These are phyloP conservation scores for Corchorus capsularis DNA, from an alignment of 345 rosid species.

Conservation along the genomic window DNA sequence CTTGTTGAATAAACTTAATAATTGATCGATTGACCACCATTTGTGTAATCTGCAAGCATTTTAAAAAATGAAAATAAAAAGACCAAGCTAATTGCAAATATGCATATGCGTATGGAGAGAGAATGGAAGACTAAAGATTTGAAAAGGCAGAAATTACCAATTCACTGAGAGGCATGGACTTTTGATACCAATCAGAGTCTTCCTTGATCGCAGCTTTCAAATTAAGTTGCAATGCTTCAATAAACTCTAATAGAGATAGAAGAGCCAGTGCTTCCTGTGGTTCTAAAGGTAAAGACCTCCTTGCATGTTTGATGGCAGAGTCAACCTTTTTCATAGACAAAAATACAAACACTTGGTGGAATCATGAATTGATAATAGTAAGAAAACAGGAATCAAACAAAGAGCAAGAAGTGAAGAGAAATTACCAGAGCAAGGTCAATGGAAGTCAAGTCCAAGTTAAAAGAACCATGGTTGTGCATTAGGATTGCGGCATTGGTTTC, in stretches of 20 bases:
- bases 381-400: background rate
- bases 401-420: constrained; percentile 8
- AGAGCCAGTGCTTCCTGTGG: constrained; percentile 70
- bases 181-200: constrained; percentile 66
- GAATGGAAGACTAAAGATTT: background rate
- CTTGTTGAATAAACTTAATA: constrained; percentile 57
- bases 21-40: constrained; percentile 56
- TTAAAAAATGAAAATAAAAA: constrained; percentile 2
- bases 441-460: constrained; percentile 59
- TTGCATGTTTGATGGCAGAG: constrained; percentile 50
- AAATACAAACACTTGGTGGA: background rate
- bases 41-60: constrained; percentile 55
- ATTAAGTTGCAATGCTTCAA: constrained; percentile 63
- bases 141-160: constrained; percentile 45
- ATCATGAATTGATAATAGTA: background rate
- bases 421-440: constrained; percentile 51
- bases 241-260: constrained; percentile 55
- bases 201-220: constrained; percentile 68
- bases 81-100: background rate
- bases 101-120: background rate
- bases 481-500: constrained; percentile 81
- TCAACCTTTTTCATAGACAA: constrained; percentile 46
- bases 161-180: constrained; percentile 75
- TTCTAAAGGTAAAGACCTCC: constrained; percentile 43
- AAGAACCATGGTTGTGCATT: constrained; percentile 74